Evolutionary conservation across 768 basidiomycete species (phyloP).

Genomic region (Polyporus arcularius): DNA sequence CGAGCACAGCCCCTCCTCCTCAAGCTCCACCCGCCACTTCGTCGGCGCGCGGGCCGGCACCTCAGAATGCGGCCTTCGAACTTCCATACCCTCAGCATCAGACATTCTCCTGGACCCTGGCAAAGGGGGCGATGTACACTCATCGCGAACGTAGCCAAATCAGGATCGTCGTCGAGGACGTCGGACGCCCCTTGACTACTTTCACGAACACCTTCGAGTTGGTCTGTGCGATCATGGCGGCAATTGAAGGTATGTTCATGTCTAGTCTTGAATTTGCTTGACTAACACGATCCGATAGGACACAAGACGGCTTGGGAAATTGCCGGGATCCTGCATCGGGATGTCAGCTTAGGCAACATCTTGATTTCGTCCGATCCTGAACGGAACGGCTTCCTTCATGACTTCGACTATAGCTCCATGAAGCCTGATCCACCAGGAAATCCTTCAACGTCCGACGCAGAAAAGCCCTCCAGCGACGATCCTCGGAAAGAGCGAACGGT

Average conservation of each 20-base stretch:
- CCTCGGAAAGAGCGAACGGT: conserved; percentile 4
- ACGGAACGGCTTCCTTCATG: conserved; percentile 11
- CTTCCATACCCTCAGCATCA: conserved; percentile 7
- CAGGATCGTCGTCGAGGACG: conserved; percentile 8
- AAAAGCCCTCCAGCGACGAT: too few species aligned
- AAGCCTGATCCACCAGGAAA: too few species aligned
- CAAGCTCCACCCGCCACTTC: background rate
- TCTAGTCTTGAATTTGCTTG: too few species aligned
- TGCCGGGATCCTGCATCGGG: conserved; percentile 14
- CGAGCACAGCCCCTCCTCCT: background rate
- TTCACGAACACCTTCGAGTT: conserved; percentile 3
- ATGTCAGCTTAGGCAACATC: conserved; percentile 20
- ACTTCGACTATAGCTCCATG: conserved; percentile 20
- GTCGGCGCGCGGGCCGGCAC: too few species aligned
- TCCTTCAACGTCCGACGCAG: too few species aligned
- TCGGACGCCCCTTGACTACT: conserved; percentile 1
- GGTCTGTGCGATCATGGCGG: background rate
- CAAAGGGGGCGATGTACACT: too few species aligned
- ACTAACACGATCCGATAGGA: conserved; percentile 7
- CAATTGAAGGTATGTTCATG: conserved; percentile 3
- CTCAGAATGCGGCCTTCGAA: background rate
- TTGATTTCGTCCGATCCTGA: conserved; percentile 1
- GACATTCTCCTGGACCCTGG: conserved; percentile 7
- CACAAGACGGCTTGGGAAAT: conserved; percentile 10
- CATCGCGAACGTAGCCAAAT: conserved; percentile 13